Evolutionary conservation across 495 filamentous ascomycete species (phyloP), one percentile per base, ranked within the genome.

Genomic region (Entonaema liquescens): DNA sequence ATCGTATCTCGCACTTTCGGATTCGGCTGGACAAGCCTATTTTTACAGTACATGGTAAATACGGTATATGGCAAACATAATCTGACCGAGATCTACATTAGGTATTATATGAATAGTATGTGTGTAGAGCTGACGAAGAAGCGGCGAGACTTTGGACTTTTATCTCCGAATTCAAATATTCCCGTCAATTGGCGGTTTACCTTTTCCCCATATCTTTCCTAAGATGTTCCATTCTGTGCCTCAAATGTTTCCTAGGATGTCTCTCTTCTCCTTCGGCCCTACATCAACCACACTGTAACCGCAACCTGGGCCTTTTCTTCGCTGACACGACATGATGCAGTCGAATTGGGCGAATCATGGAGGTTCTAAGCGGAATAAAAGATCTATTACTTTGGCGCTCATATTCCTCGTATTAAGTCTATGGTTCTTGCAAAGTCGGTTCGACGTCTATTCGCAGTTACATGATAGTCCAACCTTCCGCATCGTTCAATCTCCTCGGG

Each of bases 301-400:
- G 42, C n/a, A 42, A 44, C 35, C 15, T 23, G 28, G 21, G 36
- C 56, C 3, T 25, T 63, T 53, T 68, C 28, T 26, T 13, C 19
- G 38, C 25, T 3, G 57, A 62, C 31, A 7, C 53, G 54, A 44
- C 17, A 62, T 58, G 66, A 36, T 62, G 13, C 52, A 25, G 23
- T n/a, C 53, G 21, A 68, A 28, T 26, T 68, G 65, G 65, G 29
- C 29, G 26, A 50, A 49, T 21, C 50, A 58, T 59, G 59, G 52
- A 44, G 17, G 21, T 28, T 8, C 42, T 28, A 25, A 53, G 15
- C 66, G 59, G 17, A 62, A 42, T 31, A 57, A 13, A 58, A 61
- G 35, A 47, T 35, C 12, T 54, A 15, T 59, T 21, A 19, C 15
- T n/a, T 44, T 61, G 1, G 61, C 55, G 3, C 6, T 61, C 7